Evolutionary conservation across 1,284 basidiomycete genomes (phyloP).

Genomic region (Ganoderma lucidum): DNA sequence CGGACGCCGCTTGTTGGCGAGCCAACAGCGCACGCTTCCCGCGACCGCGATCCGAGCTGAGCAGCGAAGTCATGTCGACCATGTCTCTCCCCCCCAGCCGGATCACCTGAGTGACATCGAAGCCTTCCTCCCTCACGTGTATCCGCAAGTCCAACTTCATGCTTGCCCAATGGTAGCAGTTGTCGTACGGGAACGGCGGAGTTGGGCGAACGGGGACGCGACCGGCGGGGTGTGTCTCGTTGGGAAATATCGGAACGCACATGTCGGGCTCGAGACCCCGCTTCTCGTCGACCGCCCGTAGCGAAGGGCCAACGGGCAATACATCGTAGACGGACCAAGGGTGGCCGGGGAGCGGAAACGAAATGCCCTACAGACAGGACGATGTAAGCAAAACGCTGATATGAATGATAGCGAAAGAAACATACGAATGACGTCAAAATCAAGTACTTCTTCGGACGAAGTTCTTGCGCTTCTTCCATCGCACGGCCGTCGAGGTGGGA

Average conservation of each 20-base stretch:
- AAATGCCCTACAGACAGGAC: neutral
- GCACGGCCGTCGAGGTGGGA: neutral
- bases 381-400: neutral
- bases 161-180: slow-evolving; percentile 12
- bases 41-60: neutral
- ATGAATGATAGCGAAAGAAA: too few relatives aligned
- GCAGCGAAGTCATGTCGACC: neutral
- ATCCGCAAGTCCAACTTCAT: neutral
- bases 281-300: neutral
- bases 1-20: neutral
- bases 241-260: slow-evolving; percentile 13
- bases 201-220: neutral
- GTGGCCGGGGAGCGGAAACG: neutral
- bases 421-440: neutral
- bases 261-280: slow-evolving; percentile 2
- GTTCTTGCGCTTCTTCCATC: neutral
- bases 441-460: neutral
- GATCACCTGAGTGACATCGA: neutral
- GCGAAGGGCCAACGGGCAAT: neutral
- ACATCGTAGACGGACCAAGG: neutral
- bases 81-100: neutral
- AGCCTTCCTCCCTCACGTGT: neutral
- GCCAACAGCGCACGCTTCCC: neutral
- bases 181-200: slow-evolving; percentile 4
- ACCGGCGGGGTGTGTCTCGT: slow-evolving; percentile 2